Conservation (phyloP, 2,329 filamentous ascomycete species). For the Epichloe gansuensis region DNA sequence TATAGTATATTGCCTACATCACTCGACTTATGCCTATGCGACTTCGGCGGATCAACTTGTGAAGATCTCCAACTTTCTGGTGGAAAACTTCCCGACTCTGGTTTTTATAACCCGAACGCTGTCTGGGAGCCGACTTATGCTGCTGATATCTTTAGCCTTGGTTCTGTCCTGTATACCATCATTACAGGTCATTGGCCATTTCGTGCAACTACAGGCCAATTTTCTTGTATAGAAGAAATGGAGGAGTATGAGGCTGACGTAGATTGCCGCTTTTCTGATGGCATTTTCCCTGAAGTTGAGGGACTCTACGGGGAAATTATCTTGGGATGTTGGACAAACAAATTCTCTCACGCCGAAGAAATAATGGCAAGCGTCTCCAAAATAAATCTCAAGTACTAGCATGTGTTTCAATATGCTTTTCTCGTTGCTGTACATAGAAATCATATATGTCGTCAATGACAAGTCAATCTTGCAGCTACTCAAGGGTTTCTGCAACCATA, state of each 20-base stretch:
- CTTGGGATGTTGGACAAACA: constrained; percentile 5
- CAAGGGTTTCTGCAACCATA: background rate
- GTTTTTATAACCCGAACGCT: background rate
- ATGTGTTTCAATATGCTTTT: background rate
- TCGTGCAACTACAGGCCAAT: background rate
- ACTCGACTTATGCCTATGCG: background rate
- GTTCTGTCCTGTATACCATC: background rate
- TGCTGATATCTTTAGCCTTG: background rate
- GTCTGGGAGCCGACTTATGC: background rate
- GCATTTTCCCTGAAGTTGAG: background rate
- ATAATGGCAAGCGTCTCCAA: background rate
- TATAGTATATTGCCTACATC: background rate
- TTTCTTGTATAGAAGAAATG: background rate
- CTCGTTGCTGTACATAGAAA: too few relatives aligned
- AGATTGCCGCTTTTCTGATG: background rate
- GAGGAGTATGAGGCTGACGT: background rate
- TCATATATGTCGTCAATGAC: too few relatives aligned
- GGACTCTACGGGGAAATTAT: constrained; percentile 5
- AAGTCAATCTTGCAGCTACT: background rate
- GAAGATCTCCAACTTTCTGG: background rate
- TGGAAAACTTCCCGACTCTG: background rate
- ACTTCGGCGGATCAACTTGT: background rate
- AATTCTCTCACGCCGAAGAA: background rate
- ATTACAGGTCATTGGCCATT: background rate
- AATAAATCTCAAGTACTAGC: background rate